Percentiles rank a stretch among this genome's conserved stretches.
Conservation (phyloP, 108 stramenopile species). For the Chaetoceros tenuissimus region DNA sequence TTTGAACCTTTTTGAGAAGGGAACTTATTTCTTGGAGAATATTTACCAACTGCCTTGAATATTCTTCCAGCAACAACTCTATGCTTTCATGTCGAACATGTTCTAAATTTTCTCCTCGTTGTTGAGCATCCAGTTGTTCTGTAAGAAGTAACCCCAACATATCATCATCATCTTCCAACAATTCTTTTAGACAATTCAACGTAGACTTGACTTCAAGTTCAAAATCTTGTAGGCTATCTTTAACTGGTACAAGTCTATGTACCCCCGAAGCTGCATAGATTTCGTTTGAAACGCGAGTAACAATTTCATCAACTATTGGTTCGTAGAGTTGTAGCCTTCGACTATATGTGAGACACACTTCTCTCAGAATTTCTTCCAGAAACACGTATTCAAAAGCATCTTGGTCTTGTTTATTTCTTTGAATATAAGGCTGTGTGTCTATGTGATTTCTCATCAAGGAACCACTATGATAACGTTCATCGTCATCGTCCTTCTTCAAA, state of each 20-base stretch:
- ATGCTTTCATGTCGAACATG: slow-evolving; percentile 53
- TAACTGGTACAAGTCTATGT: slow-evolving; percentile 72
- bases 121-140: slow-evolving; percentile 47
- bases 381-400: slow-evolving; percentile 69
- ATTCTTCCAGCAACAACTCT: slow-evolving; percentile 77
- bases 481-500: slow-evolving; percentile 17
- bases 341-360: slow-evolving; percentile 64
- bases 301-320: slow-evolving; percentile 72
- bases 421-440: slow-evolving; percentile 7
- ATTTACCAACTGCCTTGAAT: slow-evolving; percentile 62
- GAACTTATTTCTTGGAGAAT: slow-evolving; percentile 60
- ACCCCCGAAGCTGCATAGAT: slow-evolving; percentile 60
- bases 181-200: slow-evolving; percentile 50
- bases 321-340: slow-evolving; percentile 72
- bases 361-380: slow-evolving; percentile 68
- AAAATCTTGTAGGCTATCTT: slow-evolving; percentile 73
- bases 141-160: slow-evolving; percentile 75
- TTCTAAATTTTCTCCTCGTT: slow-evolving; percentile 33
- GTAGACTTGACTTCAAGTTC: slow-evolving; percentile 69
- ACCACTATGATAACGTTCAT: slow-evolving; percentile 15
- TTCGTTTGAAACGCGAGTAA: slow-evolving; percentile 53
- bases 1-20: slow-evolving; percentile 63
- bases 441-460: slow-evolving; percentile 2
- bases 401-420: slow-evolving; percentile 14
- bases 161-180: slow-evolving; percentile 74